Evolutionary conservation across 2,329 filamentous ascomycete genomes (phyloP), one percentile per base, ranked within the genome.

Genomic region (Rutstroemia sp.): DNA sequence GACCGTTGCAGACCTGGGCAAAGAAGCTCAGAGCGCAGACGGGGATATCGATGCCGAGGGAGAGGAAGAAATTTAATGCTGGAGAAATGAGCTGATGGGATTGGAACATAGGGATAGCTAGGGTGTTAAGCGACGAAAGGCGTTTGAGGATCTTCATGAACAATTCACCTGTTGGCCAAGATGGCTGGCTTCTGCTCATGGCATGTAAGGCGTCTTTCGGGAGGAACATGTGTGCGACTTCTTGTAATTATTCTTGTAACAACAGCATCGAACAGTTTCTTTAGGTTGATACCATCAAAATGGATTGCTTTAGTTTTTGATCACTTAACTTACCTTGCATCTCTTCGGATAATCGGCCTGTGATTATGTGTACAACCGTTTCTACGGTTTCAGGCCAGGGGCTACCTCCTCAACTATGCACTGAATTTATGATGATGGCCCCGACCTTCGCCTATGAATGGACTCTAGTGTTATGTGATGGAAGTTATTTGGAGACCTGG

Each of bases 161-260:
- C 38, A 25, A n/a, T 46, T 45, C 19, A 23, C 27, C 42, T 44
- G 16, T 50, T 9, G 47, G 38, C 46, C 34, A 39, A 42, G 47
- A 48, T 30, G 38, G 30, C 16, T 39, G 45, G 23, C 46, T 55
- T 37, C 42, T 51, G 46, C 37, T 44, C 27, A 4, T 23, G 46
- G 46, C 23, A 27, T 30, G 19, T 16, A 42, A 44, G 53, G 53
- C 53, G 46, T 55, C 46, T 44, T 34, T n/a, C 25, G 23, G 47
- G 17, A 27, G 39, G 38, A 14, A 42, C 19, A 8, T 37, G n/a
- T 55, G 16, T 23, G 39, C 38, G 25, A 34, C 25, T 51, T 45
- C 34, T 45, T 55, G 38, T 51, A 55, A 55, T 50, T 44, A 50
- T 44, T 44, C 37, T 17, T 55, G 53, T 55, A 54, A 19, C 49